phyloP scores from a whole-genome alignment of 768 basidiomycete genomes.

The Boletus pseudo-olivaceus region DNA sequence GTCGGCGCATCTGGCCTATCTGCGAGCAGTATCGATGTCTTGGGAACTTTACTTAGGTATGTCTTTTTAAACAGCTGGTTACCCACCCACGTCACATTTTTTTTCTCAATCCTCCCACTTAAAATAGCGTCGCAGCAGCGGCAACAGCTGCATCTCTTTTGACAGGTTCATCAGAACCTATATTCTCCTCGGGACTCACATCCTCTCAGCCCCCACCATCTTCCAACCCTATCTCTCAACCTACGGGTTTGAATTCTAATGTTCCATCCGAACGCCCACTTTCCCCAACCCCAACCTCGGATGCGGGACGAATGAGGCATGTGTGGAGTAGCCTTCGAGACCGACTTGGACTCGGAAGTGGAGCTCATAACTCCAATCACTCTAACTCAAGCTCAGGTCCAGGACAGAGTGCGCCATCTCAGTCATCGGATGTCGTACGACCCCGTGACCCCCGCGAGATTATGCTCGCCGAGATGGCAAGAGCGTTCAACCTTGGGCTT shows the following conservation, averaged over 20 bases:
- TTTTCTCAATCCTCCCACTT: neutral
- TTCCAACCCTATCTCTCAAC: constrained; percentile 12
- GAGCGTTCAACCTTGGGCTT: constrained; percentile 73
- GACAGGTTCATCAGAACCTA: constrained; percentile 65
- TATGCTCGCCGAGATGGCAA: constrained; percentile 78
- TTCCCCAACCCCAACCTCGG: constrained; percentile 41
- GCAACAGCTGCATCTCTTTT: constrained; percentile 85
- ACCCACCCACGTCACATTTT: neutral
- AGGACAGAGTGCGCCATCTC: constrained; percentile 9
- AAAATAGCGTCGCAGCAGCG: constrained; percentile 75
- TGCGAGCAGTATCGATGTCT: constrained; percentile 74
- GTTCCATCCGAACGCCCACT: constrained; percentile 33
- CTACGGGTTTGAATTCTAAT: constrained; percentile 9
- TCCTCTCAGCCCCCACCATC: constrained; percentile 28
- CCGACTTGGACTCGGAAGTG: constrained; percentile 51
- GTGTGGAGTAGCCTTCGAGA: constrained; percentile 70
- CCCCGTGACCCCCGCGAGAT: constrained; percentile 55
- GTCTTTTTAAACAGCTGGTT: constrained; percentile 9
- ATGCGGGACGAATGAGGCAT: constrained; percentile 48
- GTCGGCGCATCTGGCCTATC: constrained; percentile 43
- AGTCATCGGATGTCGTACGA: constrained; percentile 8
- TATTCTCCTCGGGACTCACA: constrained; percentile 56
- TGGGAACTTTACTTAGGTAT: constrained; percentile 80
- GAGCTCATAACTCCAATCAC: constrained; percentile 13
- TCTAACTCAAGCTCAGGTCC: constrained; percentile 2